Evolutionary conservation across 2,329 filamentous ascomycete species (phyloP).

Genomic region (Ophiostoma piceae): DNA sequence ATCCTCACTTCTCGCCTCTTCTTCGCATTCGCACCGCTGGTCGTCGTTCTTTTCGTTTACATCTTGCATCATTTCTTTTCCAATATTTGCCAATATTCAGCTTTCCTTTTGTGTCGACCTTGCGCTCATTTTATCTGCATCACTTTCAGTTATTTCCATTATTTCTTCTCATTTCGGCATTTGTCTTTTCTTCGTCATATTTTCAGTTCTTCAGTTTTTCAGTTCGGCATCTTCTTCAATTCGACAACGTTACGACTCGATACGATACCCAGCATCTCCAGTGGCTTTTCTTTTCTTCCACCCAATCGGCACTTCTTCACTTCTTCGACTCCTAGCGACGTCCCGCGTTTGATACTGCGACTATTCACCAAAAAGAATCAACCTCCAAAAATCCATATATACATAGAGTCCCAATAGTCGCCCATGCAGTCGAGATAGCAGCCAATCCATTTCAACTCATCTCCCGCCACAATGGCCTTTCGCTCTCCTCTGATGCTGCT

Average conservation of each 20-base stretch:
- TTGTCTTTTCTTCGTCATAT: background rate
- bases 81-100: background rate
- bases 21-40: constrained; percentile 12
- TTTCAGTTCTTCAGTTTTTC: background rate
- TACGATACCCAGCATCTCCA: constrained; percentile 13
- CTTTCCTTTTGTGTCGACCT: background rate
- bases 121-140: background rate
- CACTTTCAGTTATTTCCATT: no score
- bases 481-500: constrained; percentile 12
- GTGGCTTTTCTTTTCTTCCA: background rate
- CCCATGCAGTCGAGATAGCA: constrained; percentile 23
- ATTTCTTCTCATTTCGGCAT: background rate
- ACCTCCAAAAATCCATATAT: background rate
- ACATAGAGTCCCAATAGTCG: background rate
- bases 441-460: background rate
- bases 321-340: constrained; percentile 16
- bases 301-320: background rate
- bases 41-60: constrained; percentile 4
- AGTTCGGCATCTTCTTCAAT: background rate
- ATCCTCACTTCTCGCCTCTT: background rate
- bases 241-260: background rate
- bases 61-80: background rate
- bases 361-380: background rate
- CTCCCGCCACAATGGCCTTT: constrained; percentile 17
- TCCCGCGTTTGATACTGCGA: constrained; percentile 22